These are phyloP conservation scores for Emericellopsis cladophorae DNA, from an alignment of 2,329 filamentous ascomycete genomes.

Conservation along the genomic window DNA sequence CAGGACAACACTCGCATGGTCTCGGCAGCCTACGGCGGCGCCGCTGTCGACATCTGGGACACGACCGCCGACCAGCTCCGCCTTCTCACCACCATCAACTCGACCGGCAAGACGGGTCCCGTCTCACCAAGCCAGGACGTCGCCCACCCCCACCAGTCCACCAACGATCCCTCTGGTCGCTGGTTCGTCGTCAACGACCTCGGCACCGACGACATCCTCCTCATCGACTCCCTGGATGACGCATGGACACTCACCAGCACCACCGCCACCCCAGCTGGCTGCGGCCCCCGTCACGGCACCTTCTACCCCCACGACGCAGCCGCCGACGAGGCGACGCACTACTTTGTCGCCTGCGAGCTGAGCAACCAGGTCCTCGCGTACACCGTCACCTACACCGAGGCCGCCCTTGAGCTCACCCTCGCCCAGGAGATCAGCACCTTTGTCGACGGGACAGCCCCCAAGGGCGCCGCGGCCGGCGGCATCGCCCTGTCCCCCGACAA, in stretches of 20 bases:
- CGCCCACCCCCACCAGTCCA: constrained; percentile 32
- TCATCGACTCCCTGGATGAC: constrained; percentile 30
- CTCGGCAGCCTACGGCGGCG: constrained; percentile 26
- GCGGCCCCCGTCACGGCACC: constrained; percentile 36
- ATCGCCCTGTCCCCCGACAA: constrained; percentile 26
- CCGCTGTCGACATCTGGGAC: constrained; percentile 32
- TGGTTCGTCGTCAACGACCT: constrained; percentile 37
- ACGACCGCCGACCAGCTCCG: constrained; percentile 18
- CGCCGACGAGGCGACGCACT: constrained; percentile 24
- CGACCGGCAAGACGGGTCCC: constrained; percentile 19
- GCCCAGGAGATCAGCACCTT: constrained; percentile 27
- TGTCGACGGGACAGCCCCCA: constrained; percentile 16
- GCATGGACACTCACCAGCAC: constrained; percentile 21
- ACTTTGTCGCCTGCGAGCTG: constrained; percentile 33
- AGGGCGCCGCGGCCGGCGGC: constrained; percentile 31
- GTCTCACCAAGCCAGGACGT: constrained; percentile 17
- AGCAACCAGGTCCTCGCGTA: constrained; percentile 30
- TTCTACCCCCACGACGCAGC: constrained; percentile 26
- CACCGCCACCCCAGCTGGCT: constrained; percentile 20
- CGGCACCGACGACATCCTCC: constrained; percentile 31
- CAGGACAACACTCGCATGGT: constrained; percentile 29
- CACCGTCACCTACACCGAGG: constrained; percentile 21
- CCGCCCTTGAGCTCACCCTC: constrained; percentile 18
- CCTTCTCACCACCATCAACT: constrained; percentile 23
- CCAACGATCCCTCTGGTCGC: constrained; percentile 33